Conservation (phyloP, 176 grass and related monocot species). For the Oryza coarctata region DNA sequence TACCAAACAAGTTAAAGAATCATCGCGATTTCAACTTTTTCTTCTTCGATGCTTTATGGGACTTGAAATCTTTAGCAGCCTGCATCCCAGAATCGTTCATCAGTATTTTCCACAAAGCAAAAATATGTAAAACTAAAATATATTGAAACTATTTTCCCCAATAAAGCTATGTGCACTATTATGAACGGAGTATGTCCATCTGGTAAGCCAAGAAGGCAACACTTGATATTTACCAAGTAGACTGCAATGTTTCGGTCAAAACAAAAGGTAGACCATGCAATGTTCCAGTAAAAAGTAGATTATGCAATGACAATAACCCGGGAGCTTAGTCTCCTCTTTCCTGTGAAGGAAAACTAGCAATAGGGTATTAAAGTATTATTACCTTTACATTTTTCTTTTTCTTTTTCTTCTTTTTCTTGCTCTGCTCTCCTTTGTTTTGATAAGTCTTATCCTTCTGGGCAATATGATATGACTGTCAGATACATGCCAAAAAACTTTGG, state of each 20-base stretch:
- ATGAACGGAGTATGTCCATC: neutral
- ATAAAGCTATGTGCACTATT: neutral
- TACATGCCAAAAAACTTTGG: neutral
- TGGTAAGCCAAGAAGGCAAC: neutral
- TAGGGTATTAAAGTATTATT: neutral
- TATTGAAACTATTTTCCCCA: neutral
- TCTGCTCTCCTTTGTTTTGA: conserved; percentile 34
- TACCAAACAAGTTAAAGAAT: neutral
- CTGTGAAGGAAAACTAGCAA: neutral
- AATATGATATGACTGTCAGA: conserved; percentile 25
- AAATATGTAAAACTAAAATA: neutral
- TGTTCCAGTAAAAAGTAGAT: neutral
- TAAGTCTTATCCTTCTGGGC: conserved; percentile 40
- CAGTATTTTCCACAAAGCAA: neutral
- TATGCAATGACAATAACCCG: neutral
- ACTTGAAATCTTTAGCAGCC: conserved; percentile 28
- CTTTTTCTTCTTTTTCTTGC: conserved; percentile 63
- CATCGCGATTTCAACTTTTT: conserved; percentile 26
- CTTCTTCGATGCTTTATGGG: conserved; percentile 31
- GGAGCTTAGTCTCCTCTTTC: neutral
- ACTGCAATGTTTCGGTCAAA: too few species aligned
- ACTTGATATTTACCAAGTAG: conserved; percentile 10
- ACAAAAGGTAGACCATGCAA: too few species aligned
- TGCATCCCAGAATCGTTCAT: conserved; percentile 26
- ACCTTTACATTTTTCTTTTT: conserved; percentile 65